These are phyloP conservation scores for Nannizziopsis arthrosporioides DNA, from an alignment of 2,329 filamentous ascomycete genomes.

Conservation along the genomic window DNA sequence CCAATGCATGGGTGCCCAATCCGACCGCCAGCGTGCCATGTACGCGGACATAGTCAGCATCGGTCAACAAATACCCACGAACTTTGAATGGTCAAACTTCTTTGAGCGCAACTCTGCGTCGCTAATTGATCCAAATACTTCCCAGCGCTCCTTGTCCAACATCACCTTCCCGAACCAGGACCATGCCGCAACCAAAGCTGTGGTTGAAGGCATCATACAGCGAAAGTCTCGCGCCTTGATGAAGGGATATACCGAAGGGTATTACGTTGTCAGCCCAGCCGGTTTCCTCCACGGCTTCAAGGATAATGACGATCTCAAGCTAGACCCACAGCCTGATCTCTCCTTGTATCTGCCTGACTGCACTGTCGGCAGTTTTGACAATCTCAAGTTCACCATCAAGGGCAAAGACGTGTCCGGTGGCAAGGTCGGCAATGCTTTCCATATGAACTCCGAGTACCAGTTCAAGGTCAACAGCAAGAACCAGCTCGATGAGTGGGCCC, in stretches of 20 bases:
- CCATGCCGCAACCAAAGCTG: constrained; percentile 63
- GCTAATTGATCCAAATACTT: constrained; percentile 65
- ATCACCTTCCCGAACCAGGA: constrained; percentile 82
- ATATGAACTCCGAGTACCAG: constrained; percentile 63
- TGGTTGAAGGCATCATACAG: constrained; percentile 81
- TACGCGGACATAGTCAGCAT: constrained; percentile 73
- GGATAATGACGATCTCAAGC: constrained; percentile 62
- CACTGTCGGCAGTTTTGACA: constrained; percentile 57
- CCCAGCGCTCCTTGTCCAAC: constrained; percentile 59
- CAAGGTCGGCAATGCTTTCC: constrained; percentile 67
- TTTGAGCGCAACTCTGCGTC: constrained; percentile 55
- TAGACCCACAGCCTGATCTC: constrained; percentile 57
- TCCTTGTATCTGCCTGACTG: constrained; percentile 91
- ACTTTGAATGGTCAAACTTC: constrained; percentile 91
- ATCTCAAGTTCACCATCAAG: constrained; percentile 85
- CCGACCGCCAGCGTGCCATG: constrained; percentile 67
- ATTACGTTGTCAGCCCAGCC: constrained; percentile 81
- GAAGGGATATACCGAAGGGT: constrained; percentile 63
- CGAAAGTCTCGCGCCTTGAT: constrained; percentile 80
- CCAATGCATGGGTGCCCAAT: constrained; percentile 65
- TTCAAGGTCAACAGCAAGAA: constrained; percentile 78
- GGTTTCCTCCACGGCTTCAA: constrained; percentile 95
- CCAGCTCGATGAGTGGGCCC: constrained; percentile 67
- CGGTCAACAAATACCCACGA: constrained; percentile 62
- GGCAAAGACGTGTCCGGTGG: constrained; percentile 78